These are phyloP conservation scores for Osmanthus fragrans DNA, from an alignment of 257 asterid species.

Conservation along the genomic window DNA sequence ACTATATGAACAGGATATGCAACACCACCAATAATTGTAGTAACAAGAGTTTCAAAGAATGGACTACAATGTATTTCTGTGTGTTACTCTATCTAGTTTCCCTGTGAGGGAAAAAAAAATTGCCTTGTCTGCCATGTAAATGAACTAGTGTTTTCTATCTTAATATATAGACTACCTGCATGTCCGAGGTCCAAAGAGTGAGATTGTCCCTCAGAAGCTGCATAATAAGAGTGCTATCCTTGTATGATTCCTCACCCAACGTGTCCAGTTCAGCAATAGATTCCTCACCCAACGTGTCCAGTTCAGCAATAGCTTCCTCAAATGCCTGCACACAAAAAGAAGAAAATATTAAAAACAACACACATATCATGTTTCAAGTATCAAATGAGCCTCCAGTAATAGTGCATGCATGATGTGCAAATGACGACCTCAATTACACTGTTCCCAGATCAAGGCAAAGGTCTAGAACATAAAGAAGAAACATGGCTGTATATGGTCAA, in stretches of 20 bases:
- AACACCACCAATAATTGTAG: not conserved
- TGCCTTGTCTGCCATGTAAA: too few relatives aligned
- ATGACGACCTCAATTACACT: not conserved
- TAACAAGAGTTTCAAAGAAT: not conserved
- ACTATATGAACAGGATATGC: not conserved
- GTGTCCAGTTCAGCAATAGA: constrained; percentile 71
- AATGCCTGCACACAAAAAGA: constrained; percentile 44
- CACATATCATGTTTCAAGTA: not conserved
- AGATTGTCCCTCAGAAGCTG: constrained; percentile 75
- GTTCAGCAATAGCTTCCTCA: constrained; percentile 68
- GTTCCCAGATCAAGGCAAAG: not conserved
- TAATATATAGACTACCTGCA: constrained; percentile 55
- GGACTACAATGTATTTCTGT: not conserved
- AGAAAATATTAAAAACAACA: not conserved
- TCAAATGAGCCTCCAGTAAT: not conserved
- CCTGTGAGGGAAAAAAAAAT: too few relatives aligned
- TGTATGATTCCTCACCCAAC: constrained; percentile 64
- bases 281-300: constrained; percentile 70
- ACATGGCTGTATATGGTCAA: not conserved
- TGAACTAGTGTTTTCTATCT: not conserved
- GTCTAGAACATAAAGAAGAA: not conserved
- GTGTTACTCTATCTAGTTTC: too few relatives aligned
- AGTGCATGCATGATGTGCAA: constrained; percentile 1
- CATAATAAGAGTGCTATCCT: constrained; percentile 74
- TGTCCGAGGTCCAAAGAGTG: constrained; percentile 73